phyloP scores from a whole-genome alignment of 805 yeast species.

The Starmerella kuoi region DNA sequence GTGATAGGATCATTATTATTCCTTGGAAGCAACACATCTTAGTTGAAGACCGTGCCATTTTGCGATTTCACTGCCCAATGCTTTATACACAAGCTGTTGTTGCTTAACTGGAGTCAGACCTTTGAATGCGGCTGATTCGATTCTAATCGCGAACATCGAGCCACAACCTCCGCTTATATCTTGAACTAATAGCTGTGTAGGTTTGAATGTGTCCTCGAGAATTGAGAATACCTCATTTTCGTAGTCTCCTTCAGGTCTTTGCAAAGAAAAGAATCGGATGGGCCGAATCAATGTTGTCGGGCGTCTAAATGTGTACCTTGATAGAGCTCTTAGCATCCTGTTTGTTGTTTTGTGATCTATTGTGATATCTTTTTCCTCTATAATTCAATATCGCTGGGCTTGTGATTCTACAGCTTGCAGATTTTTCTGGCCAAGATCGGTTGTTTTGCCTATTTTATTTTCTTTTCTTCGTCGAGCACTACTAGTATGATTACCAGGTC shows the following conservation, averaged over 20 bases:
- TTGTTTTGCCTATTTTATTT: no score
- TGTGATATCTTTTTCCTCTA: no score
- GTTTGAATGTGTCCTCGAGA: slow-evolving; percentile 44
- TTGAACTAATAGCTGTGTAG: slow-evolving; percentile 50
- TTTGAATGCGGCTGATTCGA: slow-evolving; percentile 61
- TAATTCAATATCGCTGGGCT: no score
- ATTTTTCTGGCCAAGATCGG: no score
- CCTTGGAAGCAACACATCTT: slow-evolving; percentile 47
- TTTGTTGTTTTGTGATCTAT: no score
- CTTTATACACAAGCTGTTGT: slow-evolving; percentile 75
- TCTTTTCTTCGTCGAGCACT: no score
- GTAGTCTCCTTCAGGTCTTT: slow-evolving; percentile 28
- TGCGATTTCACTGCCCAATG: slow-evolving; percentile 69
- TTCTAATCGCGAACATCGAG: slow-evolving; percentile 84
- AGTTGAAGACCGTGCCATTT: slow-evolving; percentile 94
- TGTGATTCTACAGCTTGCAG: no score
- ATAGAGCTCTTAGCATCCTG: no score
- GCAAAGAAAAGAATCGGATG: slow-evolving; percentile 7
- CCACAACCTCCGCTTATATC: slow-evolving; percentile 97
- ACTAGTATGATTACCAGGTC: no score
- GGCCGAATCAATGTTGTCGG: neutral
- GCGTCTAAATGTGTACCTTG: no score
- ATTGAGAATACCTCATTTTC: slow-evolving; percentile 53
- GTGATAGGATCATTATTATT: no score
- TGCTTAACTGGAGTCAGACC: slow-evolving; percentile 81